These are phyloP conservation scores for Botrytis medusae DNA, from an alignment of 2,329 filamentous ascomycete species.

Conservation along the genomic window DNA sequence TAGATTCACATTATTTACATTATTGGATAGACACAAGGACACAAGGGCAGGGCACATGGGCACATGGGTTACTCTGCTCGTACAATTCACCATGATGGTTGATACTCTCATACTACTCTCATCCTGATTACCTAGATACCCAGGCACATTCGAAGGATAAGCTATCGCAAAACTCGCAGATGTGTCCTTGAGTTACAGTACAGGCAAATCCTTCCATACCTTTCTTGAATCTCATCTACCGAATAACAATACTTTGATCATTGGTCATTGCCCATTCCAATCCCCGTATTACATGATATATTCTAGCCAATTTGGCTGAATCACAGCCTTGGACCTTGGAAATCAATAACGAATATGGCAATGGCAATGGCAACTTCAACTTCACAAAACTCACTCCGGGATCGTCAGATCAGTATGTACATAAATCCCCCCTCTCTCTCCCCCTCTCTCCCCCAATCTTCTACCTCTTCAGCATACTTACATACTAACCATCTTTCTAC, in stretches of 20 bases:
- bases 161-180: conserved; percentile 15
- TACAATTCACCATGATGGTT: not conserved
- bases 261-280: not conserved
- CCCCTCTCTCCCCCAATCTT: conserved; percentile 22
- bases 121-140: not conserved
- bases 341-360: conserved; percentile 49
- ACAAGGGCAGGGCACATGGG: no score
- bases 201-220: not conserved
- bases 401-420: conserved; percentile 68
- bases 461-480: conserved; percentile 8
- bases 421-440: conserved; percentile 12
- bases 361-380: conserved; percentile 45
- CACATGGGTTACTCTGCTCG: no score
- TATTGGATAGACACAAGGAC: not conserved
- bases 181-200: conserved; percentile 12
- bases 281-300: conserved; percentile 34
- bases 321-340: conserved; percentile 35
- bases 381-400: conserved; percentile 59
- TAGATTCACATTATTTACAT: conserved; percentile 2
- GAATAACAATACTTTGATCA: no score
- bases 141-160: not conserved
- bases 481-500: conserved; percentile 26
- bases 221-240: not conserved
- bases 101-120: not conserved
- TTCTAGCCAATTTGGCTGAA: conserved; percentile 35